A percentile compares a stretch with the other conserved stretches of the same genome.
Conservation (phyloP, 371 early-diverging fungal species). For the Vairimorpha ceranae region DNA sequence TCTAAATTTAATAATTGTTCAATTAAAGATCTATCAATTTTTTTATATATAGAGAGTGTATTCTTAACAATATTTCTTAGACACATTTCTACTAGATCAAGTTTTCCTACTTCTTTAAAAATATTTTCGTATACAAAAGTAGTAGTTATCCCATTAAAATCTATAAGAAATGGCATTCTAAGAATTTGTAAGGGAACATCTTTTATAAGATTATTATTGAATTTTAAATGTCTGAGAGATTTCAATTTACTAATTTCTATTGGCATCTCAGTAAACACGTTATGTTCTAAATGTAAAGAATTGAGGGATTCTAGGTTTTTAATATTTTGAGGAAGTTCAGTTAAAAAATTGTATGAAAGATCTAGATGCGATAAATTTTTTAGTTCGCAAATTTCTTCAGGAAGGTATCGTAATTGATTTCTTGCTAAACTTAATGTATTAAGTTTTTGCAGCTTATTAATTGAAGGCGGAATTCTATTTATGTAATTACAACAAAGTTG, state of each 20-base stretch:
- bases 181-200: constrained; percentile 66
- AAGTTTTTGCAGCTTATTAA: constrained; percentile 49
- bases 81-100: constrained; percentile 69
- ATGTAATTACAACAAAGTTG: constrained; percentile 63
- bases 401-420: constrained; percentile 63
- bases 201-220: constrained; percentile 64
- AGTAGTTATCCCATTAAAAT: constrained; percentile 52
- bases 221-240: constrained; percentile 44
- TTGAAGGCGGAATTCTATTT: constrained; percentile 52
- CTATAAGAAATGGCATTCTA: constrained; percentile 53
- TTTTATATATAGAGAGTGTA: constrained; percentile 65
- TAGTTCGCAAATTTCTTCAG: constrained; percentile 68
- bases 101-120: constrained; percentile 45
- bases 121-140: constrained; percentile 61
- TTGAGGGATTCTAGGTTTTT: constrained; percentile 66
- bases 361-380: constrained; percentile 69
- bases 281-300: constrained; percentile 65
- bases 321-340: constrained; percentile 66
- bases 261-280: constrained; percentile 58
- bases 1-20: constrained; percentile 67
- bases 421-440: constrained; percentile 57
- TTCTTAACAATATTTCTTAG: constrained; percentile 69
- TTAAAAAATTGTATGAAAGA: constrained; percentile 67
- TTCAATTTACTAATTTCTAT: constrained; percentile 46
- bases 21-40: constrained; percentile 65